Base-by-base conservation (phyloP, 2,329 filamentous ascomycete genomes). In the Colletotrichum neosansevieriae region DNA sequence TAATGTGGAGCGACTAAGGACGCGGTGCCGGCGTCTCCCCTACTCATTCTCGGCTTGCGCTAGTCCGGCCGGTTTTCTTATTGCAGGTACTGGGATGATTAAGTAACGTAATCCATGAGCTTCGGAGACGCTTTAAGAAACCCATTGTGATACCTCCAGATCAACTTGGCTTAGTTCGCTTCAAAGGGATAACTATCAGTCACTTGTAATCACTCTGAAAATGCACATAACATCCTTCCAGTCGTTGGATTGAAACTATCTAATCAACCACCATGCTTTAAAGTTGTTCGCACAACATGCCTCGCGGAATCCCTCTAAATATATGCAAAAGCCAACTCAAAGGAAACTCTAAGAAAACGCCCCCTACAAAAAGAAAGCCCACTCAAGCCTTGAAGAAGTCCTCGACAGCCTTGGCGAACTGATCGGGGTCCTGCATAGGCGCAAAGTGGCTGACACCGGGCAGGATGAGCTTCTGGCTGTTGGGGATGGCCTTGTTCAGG, bases 391-490 rank as follows among this genome's bases (percentile, higher is more conserved):
- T 64, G 59, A 79, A 72, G 44, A 77, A 80, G 24, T 72, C 66
- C 68, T 75, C 69, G 6, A 79, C 72, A 19, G 76, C 76, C 12
- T 70, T 64, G 2, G 77, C 74, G 57, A 80, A 80, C 68, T 78
- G 74, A 2, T 71, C 73, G 3, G 81, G 79, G 70, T 82, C 76
- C 70, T 83, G 81, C 15, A 82, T 38, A 1, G 81, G 81, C 40
- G 80, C 80, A 71, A 83, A 83, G 67, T 83, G 81, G 67, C 80
- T 82, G 6, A 82, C 80, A 1, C 75, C 76, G 2, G 67, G 74
- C 67, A 83, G 69, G 7, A 77, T 79, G 42, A 75, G 72, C 50
- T 79, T 62, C 59, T 74, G 73, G 64, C 81, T 83, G 3, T 77
- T 77, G n/a, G 72, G 70, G 54, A 82, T 81, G 36, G 78, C 75